Percentiles rank a stretch among this genome's conserved stretches.
phyloP scores from a whole-genome alignment of 495 filamentous ascomycete genomes.

The Aspergillus saccharolyticus region DNA sequence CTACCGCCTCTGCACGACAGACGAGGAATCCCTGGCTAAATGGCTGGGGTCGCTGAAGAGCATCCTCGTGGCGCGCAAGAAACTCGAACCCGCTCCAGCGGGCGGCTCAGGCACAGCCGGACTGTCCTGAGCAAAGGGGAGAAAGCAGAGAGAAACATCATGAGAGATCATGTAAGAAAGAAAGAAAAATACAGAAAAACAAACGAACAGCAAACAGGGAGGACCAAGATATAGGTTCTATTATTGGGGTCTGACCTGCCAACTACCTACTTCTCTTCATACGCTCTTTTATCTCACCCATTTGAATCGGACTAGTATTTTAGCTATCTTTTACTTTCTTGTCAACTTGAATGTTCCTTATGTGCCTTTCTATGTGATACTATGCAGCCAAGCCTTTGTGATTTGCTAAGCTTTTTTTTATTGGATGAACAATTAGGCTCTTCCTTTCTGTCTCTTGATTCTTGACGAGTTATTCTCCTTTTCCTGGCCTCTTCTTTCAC shows the following conservation, averaged over 20 bases:
- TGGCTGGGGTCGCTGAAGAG: conserved; percentile 91
- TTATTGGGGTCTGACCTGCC: neutral
- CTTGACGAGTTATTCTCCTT: too few species aligned
- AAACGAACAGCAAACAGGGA: neutral
- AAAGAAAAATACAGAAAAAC: neutral
- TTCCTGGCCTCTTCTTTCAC: too few species aligned
- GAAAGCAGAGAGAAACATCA: neutral
- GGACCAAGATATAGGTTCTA: too few species aligned
- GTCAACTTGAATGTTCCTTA: neutral
- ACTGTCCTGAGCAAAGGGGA: neutral
- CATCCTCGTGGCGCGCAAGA: conserved; percentile 61
- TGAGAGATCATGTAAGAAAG: neutral
- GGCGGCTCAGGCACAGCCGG: neutral
- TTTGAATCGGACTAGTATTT: neutral
- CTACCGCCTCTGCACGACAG: conserved; percentile 76
- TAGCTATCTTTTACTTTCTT: too few species aligned
- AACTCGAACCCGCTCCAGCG: conserved; percentile 19
- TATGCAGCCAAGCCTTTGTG: neutral
- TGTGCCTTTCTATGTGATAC: neutral
- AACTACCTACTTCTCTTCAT: neutral
- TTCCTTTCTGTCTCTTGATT: too few species aligned
- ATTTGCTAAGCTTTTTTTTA: too few species aligned
- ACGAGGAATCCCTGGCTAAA: conserved; percentile 77
- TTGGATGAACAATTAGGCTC: too few species aligned
- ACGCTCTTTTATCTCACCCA: neutral